Base-by-base conservation (phyloP, 352 stramenopile species). In the Hyaloperonospora arabidopsidis region DNA sequence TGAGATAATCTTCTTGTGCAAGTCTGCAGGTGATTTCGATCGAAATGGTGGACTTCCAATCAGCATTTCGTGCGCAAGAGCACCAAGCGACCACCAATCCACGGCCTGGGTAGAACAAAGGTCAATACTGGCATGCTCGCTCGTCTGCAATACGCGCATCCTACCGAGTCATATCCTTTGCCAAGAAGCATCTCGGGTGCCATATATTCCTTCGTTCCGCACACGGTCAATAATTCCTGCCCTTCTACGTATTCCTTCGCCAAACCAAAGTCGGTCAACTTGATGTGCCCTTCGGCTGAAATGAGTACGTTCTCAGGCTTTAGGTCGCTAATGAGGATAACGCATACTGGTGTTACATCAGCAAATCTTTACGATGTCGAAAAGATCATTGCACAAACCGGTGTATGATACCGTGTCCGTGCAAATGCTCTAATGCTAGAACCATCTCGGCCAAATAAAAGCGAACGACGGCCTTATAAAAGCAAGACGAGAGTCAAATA, bases 231-330 rank as follows among this genome's bases (percentile, higher is more conserved):
- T 32, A 90, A 49, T 34, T 89, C 73, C 43, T 89, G 74, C 4
- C 79, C 79, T 60, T 87, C 73, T 44, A 72, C 54, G 18, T 76
- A 84, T 34, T 89, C 66, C 22, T 88, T 89, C 3, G 86, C 79
- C 18, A 97, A 60, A 4, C 91, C 91, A 65, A 97, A 97, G 61
- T 97, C 91, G 1, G 85, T 93, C 21, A 97, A 54, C 47, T 94
- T 95, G 44, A 97, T 68, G 57, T 96, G 78, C 0, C 91, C 91
- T 57, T 94, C 66, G n/a, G 70, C 66, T 44, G 88, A 89, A 47
- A 97, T 80, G 19, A 97, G 69, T 40, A 97, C 79, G 56, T 97
- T 97, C 68, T 96, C 86, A 8, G 88, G 88, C 58, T 97, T 97
- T 22, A 97, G 57, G 49, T 97, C 88, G 3, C 79, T 89, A 44